Base-by-base conservation (phyloP, 768 basidiomycete species). In the Tephrocybe sp. region DNA sequence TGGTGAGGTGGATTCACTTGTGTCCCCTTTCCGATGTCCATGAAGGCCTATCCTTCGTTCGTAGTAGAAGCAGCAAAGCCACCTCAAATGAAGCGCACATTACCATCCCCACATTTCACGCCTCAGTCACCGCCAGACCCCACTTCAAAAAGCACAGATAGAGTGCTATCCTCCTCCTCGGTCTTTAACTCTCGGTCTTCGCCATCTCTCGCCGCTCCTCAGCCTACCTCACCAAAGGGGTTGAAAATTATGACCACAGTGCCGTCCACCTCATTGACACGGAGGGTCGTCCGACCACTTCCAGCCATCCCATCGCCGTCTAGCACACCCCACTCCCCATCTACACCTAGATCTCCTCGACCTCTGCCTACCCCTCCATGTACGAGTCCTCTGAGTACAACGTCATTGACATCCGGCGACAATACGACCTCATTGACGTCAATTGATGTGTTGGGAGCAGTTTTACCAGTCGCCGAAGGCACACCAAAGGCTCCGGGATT, bases 291-390 rank as follows among this genome's bases (percentile, higher is more conserved):
- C 36, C 48, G 61, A 48, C 59, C 61, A 24, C 53, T 60, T 28
- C 61, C 56, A 34, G 38, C 56, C 18, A 51, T 61, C 28, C 61
- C 58, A 20, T 43, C 58, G 4, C 34, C 54, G 15, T 24, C 41
- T 5, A 30, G 34, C 15, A 14, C 11, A n/a, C 15, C 42, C 30
- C 39, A 15, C 17, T 49, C 55, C 33, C 26, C 28, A 21, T 25
- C 42, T 21, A 20, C 43, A 18, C 42, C 41, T 37, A 45, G 33
- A 28, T 45, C 46, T 3, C 46, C 34, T 49, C 51, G 57, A 11
- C 58, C 53, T 11, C 56, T 60, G 20, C 62, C 61, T 44, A 50
- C 54, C 12, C 53, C 51, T 24, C 58, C 58, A 40, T 41, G 48
- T 20, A 48, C 7, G 21, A 40, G 26, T 23, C 23, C 48, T 18